A percentile compares a stretch with the other conserved stretches of the same genome.
These are phyloP conservation scores for Neltuma alba DNA, from an alignment of 306 rosid genomes.

Conservation along the genomic window DNA sequence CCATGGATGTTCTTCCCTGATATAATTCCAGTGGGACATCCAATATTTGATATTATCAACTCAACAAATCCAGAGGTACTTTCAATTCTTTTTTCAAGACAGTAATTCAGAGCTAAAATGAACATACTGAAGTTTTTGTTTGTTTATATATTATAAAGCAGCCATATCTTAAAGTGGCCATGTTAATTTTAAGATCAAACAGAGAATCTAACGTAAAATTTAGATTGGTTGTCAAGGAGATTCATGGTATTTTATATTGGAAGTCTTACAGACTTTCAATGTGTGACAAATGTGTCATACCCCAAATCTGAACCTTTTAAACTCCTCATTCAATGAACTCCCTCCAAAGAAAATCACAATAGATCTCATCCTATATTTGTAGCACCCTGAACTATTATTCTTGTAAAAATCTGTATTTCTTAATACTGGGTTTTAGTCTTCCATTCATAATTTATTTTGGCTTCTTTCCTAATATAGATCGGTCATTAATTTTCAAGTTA, in stretches of 20 bases:
- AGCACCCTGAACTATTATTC: background rate
- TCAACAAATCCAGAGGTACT: slow-evolving; percentile 92
- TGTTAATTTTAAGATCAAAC: background rate
- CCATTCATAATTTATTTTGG: background rate
- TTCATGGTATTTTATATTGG: background rate
- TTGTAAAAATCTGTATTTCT: background rate
- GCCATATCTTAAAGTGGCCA: background rate
- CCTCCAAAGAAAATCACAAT: background rate
- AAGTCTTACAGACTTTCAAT: background rate
- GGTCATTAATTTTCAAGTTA: background rate
- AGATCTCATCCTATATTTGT: background rate
- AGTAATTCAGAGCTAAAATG: slow-evolving; percentile 11
- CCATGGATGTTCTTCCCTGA: slow-evolving; percentile 99
- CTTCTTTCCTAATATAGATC: background rate
- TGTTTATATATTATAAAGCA: background rate
- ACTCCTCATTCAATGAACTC: background rate
- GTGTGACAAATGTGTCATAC: background rate
- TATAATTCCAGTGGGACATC: slow-evolving; percentile 90
- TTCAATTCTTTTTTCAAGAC: slow-evolving; percentile 23
- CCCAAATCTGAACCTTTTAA: background rate
- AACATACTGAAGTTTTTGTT: background rate
- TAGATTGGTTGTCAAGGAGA: background rate
- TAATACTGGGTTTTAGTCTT: background rate
- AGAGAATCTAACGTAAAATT: background rate
- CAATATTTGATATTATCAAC: slow-evolving; percentile 91